Percentiles rank a stretch among this genome's conserved stretches.
Evolutionary conservation across 2,329 filamentous ascomycete species (phyloP).

Genomic region (Aspergillus tanneri): DNA sequence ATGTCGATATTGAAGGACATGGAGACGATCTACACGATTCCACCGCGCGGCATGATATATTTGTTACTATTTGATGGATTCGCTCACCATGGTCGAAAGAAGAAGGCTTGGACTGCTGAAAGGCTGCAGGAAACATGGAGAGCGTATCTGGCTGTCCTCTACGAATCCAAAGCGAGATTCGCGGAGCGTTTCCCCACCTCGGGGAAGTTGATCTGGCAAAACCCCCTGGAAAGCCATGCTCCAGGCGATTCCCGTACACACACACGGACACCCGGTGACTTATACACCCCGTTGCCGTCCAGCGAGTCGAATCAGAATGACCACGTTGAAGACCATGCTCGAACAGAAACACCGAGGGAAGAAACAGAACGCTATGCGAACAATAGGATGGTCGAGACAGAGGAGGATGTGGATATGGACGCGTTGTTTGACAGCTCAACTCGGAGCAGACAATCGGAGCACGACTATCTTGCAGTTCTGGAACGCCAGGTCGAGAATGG

Average conservation of each 20-base stretch:
- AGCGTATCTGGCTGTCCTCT: slow-evolving; percentile 56
- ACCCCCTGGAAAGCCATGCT: slow-evolving; percentile 25
- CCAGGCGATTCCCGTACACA: slow-evolving; percentile 5
- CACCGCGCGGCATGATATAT: slow-evolving; percentile 74
- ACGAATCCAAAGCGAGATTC: slow-evolving; percentile 35
- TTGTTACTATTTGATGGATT: slow-evolving; percentile 83
- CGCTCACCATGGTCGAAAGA: slow-evolving; percentile 64
- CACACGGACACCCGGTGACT: slow-evolving; percentile 14
- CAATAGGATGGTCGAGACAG: slow-evolving; percentile 5
- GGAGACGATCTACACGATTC: slow-evolving; percentile 62
- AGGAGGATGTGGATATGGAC: slow-evolving; percentile 14
- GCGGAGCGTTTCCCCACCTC: slow-evolving; percentile 18
- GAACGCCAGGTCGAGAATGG: slow-evolving; percentile 39
- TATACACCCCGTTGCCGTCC: slow-evolving; percentile 30
- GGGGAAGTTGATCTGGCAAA: slow-evolving; percentile 29
- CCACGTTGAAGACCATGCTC: slow-evolving; percentile 8
- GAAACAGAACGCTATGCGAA: slow-evolving; percentile 11
- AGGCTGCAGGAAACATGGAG: slow-evolving; percentile 68
- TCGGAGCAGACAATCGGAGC: slow-evolving; percentile 5
- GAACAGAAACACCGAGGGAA: slow-evolving; percentile 7
- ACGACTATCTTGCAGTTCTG: slow-evolving; percentile 21
- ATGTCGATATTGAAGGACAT: slow-evolving; percentile 76
- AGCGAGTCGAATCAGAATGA: slow-evolving; percentile 4
- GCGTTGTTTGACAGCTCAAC: slow-evolving; percentile 13
- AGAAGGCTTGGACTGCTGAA: slow-evolving; percentile 69